Percentiles rank a stretch among this genome's conserved stretches.
phyloP scores from a whole-genome alignment of 1,139 yeast species.

The Magnusiomyces tetraspermus region DNA sequence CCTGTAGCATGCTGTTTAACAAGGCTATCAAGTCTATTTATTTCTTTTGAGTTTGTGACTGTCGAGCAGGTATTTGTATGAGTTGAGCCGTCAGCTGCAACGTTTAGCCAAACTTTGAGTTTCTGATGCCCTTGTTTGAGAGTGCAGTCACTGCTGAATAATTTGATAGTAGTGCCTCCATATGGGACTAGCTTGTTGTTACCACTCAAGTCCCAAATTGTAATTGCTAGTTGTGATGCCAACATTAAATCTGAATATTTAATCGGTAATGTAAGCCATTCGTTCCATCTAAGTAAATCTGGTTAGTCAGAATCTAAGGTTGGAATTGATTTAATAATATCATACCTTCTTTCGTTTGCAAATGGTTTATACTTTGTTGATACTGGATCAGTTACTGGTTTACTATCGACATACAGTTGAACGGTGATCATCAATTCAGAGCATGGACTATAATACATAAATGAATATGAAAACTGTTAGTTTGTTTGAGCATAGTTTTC shows the following conservation, averaged over 20 bases:
- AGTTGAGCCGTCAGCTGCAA: conserved; percentile 30
- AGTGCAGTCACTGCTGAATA: conserved; percentile 50
- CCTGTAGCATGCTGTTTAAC: conserved; percentile 62
- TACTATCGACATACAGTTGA: conserved; percentile 52
- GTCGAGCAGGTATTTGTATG: conserved; percentile 27
- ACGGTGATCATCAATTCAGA: conserved; percentile 59
- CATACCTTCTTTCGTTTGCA: conserved; percentile 30
- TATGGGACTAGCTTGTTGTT: conserved; percentile 41
- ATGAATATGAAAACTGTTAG: too few relatives aligned
- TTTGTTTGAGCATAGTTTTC: too few relatives aligned
- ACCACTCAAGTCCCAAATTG: conserved; percentile 58
- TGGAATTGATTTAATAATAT: neutral
- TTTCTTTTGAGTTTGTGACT: conserved; percentile 24
- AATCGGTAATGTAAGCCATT: conserved; percentile 63
- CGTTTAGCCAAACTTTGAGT: conserved; percentile 35
- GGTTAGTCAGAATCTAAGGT: neutral
- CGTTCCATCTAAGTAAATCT: conserved; percentile 37
- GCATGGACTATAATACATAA: conserved; percentile 30
- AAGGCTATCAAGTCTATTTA: conserved; percentile 42
- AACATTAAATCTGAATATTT: conserved; percentile 58
- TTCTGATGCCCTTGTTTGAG: conserved; percentile 52
- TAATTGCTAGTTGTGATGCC: conserved; percentile 50
- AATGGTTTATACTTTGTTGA: conserved; percentile 59
- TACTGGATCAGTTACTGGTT: conserved; percentile 57
- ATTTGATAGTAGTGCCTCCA: conserved; percentile 50